Evolutionary conservation across 306 rosid species (phyloP), one percentile per base, ranked within the genome.

Genomic region (Cicer pinnatifidum): DNA sequence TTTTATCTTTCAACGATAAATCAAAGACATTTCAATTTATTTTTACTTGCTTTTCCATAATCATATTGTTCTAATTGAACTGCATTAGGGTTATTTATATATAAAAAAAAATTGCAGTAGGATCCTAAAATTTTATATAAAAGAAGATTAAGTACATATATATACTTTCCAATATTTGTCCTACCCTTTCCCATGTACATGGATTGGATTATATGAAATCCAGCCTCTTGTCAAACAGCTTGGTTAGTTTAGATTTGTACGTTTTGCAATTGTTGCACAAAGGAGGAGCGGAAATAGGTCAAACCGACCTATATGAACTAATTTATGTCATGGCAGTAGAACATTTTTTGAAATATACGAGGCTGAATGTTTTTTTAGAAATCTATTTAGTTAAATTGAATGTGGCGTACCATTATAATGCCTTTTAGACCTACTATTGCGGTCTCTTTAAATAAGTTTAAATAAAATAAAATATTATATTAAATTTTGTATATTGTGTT

Each of bases 21-120:
- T 70, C 73, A 73, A 70, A 63, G 63, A 54, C 47, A 65, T 72
- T 69, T 81, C 60, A 69, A 41, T 63, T 72, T 61, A 43, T 82
- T 67, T 54, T 60, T 44, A 11, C 35, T 33, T 20, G 50, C 54
- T 75, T 62, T 71, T 35, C n/a, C 38, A 3, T 17, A 9, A 11
- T 33, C 75, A 37, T 35, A 12, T 6, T 19, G 11, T 72, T 54
- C 47, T 40, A 35, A 16, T 53, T 17, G 9, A 71, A 48, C 35
- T 17, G 3, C n/a, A 53, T n/a, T 45, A 5, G 45, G 38, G 28
- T 43, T 13, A 37, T 65, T 16, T 10, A 35, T 51, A 9, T 12
- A n/a, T n/a, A n/a, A 56, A 23, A 59, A 11, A 16, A 47, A 44
- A 28, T 28, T 17, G 3, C n/a, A 41, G 38, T 45, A 7, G 45